These are phyloP conservation scores for Dichomitus squalens DNA, from an alignment of 1,284 basidiomycete species.

Conservation along the genomic window DNA sequence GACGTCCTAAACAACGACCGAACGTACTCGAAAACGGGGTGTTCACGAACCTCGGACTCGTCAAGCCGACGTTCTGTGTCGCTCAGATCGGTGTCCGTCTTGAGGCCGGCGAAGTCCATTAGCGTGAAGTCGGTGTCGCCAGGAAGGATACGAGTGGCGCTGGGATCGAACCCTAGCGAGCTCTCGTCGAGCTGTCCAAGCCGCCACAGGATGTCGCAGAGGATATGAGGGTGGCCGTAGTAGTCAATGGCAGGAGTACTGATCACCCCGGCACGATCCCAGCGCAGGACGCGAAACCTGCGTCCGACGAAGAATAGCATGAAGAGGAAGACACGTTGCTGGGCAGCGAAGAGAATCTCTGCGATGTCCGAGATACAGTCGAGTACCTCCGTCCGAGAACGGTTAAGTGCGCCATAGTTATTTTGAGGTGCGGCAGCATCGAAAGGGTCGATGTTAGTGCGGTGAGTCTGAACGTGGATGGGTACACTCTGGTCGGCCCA, in stretches of 20 bases:
- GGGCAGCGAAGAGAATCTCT: not conserved
- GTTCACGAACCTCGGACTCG: not conserved
- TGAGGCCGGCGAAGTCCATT: not conserved
- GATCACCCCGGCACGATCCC: slow-evolving; percentile 6
- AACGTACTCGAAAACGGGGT: not conserved
- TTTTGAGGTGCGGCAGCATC: too few relatives aligned
- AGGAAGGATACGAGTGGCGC: not conserved
- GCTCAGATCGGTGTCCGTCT: not conserved
- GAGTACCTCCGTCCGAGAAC: too few relatives aligned
- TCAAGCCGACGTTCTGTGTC: not conserved
- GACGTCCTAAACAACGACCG: not conserved
- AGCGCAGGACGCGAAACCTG: slow-evolving; percentile 5
- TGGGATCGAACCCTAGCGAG: slow-evolving; percentile 8
- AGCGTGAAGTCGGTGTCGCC: not conserved
- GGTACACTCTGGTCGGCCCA: too few relatives aligned
- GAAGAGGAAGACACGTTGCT: slow-evolving; percentile 8
- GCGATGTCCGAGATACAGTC: not conserved
- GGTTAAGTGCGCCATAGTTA: too few relatives aligned
- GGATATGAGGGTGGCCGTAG: not conserved
- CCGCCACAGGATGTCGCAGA: slow-evolving; percentile 8
- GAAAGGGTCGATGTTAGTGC: too few relatives aligned
- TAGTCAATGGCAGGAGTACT: slow-evolving; percentile 9
- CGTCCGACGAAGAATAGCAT: slow-evolving; percentile 2
- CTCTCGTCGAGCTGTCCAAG: not conserved
- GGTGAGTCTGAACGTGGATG: too few relatives aligned